Evolutionary conservation across 2,329 filamentous ascomycete species (phyloP).

Genomic region (Apiospora arundinis): DNA sequence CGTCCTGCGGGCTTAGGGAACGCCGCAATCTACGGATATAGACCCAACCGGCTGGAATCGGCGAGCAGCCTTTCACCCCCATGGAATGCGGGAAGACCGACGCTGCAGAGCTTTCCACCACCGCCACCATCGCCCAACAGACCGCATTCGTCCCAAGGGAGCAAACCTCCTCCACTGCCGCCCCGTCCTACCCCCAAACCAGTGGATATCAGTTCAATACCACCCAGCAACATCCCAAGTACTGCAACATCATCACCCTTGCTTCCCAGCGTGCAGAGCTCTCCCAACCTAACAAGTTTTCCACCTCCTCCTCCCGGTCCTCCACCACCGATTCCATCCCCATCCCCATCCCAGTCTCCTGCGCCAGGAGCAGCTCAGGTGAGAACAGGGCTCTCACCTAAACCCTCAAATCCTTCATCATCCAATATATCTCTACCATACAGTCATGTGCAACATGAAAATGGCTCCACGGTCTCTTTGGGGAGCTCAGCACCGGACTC

Average conservation of each 20-base stretch:
- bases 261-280: constrained; percentile 7
- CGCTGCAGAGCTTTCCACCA: constrained; percentile 24
- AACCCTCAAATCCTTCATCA: neutral
- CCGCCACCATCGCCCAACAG: constrained; percentile 23
- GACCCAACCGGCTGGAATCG: neutral
- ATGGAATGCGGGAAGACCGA: constrained; percentile 2
- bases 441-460: neutral
- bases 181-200: neutral
- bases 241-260: neutral
- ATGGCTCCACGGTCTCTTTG: neutral
- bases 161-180: neutral
- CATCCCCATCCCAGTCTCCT: neutral
- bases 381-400: neutral
- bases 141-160: neutral
- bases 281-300: constrained; percentile 23
- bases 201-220: neutral
- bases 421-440: neutral
- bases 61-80: neutral
- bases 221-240: neutral
- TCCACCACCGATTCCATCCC: constrained; percentile 23
- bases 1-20: neutral
- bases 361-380: neutral
- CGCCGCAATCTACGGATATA: neutral
- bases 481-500: neutral
- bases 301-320: constrained; percentile 30